Conservation (phyloP, 345 rosid genomes). For the Xanthoceras sorbifolium region DNA sequence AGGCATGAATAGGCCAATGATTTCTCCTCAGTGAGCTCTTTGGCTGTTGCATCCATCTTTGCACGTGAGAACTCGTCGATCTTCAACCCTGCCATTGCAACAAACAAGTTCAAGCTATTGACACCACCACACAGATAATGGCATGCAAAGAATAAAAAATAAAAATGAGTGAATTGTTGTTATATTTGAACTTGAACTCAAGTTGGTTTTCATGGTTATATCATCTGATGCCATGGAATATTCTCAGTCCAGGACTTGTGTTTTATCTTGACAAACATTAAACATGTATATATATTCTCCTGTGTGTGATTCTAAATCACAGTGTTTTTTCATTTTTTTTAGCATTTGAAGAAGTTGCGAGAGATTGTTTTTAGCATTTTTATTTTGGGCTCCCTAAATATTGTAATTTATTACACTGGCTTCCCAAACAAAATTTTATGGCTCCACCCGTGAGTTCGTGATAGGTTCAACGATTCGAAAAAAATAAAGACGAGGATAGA, state of each 20-base stretch:
- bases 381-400: too few relatives aligned
- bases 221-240: background rate
- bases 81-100: slow-evolving; percentile 47
- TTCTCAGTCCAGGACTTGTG: background rate
- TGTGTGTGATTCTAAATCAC: background rate
- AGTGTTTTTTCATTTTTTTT: background rate
- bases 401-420: too few relatives aligned
- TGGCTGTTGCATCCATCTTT: slow-evolving; percentile 76
- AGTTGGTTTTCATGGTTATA: background rate
- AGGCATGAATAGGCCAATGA: slow-evolving; percentile 61
- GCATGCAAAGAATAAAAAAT: background rate
- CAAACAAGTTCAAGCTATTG: background rate
- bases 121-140: background rate
- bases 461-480: too few relatives aligned
- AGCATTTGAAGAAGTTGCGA: background rate
- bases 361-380: too few relatives aligned
- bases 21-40: slow-evolving; percentile 81
- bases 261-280: background rate
- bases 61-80: slow-evolving; percentile 69
- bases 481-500: too few relatives aligned
- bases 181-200: background rate
- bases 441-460: background rate
- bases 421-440: too few relatives aligned
- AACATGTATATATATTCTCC: background rate
- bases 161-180: background rate